phyloP scores from a whole-genome alignment of 2,329 filamentous ascomycete genomes.

The Diaporthe sp. region DNA sequence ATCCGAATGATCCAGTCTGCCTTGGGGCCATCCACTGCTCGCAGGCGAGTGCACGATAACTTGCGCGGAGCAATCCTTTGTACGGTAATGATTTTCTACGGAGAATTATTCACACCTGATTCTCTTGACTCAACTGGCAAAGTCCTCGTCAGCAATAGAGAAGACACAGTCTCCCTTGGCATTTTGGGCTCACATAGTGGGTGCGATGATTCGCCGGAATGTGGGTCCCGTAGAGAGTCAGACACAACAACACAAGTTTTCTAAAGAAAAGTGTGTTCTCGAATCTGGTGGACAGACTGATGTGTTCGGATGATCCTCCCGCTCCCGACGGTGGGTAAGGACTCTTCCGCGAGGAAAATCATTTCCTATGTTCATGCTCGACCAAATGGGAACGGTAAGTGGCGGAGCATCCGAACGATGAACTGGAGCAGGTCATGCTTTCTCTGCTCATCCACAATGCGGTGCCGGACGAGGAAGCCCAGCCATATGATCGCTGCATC shows the following conservation, averaged over 20 bases:
- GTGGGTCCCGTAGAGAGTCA: conserved; percentile 5
- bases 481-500: conserved; percentile 14
- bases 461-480: conserved; percentile 10
- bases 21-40: conserved; percentile 10
- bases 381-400: not conserved
- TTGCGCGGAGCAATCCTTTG: conserved; percentile 2
- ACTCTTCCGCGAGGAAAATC: not conserved
- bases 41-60: not conserved
- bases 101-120: conserved; percentile 3
- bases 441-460: conserved; percentile 13
- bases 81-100: conserved; percentile 8
- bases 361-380: not conserved
- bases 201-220: not conserved
- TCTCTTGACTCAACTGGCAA: conserved; percentile 10
- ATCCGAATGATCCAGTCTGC: not conserved
- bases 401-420: conserved; percentile 9
- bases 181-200: not conserved
- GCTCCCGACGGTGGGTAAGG: conserved; percentile 4
- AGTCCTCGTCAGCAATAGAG: not conserved
- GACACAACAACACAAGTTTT: not conserved
- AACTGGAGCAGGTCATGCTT: conserved; percentile 4
- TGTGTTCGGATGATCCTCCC: conserved; percentile 18
- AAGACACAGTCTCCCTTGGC: conserved; percentile 4
- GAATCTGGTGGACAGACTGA: not conserved
- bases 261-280: not conserved